Conservation (phyloP, 2,329 filamentous ascomycete species). For the Apiospora arundinis region DNA sequence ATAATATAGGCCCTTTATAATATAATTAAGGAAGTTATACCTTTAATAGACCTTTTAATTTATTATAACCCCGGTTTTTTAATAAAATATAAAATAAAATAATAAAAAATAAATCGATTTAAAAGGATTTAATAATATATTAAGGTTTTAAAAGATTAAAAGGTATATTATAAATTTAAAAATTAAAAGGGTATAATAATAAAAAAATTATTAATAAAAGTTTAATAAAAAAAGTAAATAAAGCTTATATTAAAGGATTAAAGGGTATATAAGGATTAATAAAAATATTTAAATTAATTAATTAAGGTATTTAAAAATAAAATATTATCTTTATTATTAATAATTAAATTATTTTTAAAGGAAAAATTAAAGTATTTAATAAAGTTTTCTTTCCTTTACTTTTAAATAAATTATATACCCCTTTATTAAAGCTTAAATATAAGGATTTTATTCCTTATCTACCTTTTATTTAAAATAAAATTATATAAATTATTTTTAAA, state of each 20-base stretch:
- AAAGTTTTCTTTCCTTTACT: not conserved
- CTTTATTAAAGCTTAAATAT: not conserved
- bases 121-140: not conserved
- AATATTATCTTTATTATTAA: not conserved
- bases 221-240: not conserved
- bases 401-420: not conserved
- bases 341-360: not conserved
- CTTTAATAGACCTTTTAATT: not conserved
- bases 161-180: not conserved
- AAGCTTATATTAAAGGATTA: not conserved
- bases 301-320: not conserved
- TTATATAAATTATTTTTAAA: not conserved
- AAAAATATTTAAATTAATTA: not conserved
- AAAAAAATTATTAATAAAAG: not conserved
- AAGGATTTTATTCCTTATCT: not conserved
- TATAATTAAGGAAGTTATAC: not conserved
- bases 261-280: not conserved
- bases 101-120: not conserved
- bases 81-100: not conserved
- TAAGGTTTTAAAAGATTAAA: not conserved
- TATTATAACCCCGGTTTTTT: not conserved
- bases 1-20: not conserved
- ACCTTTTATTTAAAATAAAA: not conserved
- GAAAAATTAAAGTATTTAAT: not conserved
- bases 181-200: not conserved